Evolutionary conservation across 1,284 basidiomycete species (phyloP).

Genomic region (Cerrena zonata): DNA sequence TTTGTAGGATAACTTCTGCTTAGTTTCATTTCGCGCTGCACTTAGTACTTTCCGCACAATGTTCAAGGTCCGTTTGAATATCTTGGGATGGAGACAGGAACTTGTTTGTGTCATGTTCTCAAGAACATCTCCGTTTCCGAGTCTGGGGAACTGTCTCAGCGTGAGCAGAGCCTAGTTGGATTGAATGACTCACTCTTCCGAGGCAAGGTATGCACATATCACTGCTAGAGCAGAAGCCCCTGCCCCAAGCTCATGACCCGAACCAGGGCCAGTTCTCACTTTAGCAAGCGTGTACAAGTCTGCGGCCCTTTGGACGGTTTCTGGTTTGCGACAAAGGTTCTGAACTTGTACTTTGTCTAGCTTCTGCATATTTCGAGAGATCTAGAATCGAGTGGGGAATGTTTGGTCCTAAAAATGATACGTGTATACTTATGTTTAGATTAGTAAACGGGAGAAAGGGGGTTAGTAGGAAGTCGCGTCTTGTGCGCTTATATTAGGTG

Average conservation of each 20-base stretch:
- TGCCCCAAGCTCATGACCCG: constrained; percentile 30
- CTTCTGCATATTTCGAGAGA: neutral
- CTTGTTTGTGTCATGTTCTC: constrained; percentile 29
- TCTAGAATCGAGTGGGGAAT: no score
- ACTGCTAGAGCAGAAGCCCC: constrained; percentile 27
- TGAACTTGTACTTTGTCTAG: constrained; percentile 2
- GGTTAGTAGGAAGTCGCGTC: no score
- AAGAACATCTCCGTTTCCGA: constrained; percentile 28
- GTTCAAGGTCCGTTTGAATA: constrained; percentile 25
- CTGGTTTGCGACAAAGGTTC: constrained; percentile 17
- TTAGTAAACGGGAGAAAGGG: no score
- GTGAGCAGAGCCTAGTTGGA: neutral
- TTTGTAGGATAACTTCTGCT: constrained; percentile 14
- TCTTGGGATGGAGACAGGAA: constrained; percentile 29
- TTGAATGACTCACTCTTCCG: constrained; percentile 24
- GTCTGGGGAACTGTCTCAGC: constrained; percentile 16
- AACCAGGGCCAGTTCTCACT: constrained; percentile 29
- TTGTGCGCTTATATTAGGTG: no score
- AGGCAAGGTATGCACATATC: constrained; percentile 34
- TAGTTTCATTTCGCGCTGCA: constrained; percentile 3
- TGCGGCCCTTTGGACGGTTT: constrained; percentile 22
- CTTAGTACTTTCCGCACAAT: constrained; percentile 25
- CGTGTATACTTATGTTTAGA: no score
- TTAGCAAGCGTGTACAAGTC: constrained; percentile 22
- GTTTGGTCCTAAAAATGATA: no score